A percentile compares a stretch with the other conserved stretches of the same genome.
phyloP scores from a whole-genome alignment of 108 stramenopile genomes.

The Cyclotella choctawhatcheeana region DNA sequence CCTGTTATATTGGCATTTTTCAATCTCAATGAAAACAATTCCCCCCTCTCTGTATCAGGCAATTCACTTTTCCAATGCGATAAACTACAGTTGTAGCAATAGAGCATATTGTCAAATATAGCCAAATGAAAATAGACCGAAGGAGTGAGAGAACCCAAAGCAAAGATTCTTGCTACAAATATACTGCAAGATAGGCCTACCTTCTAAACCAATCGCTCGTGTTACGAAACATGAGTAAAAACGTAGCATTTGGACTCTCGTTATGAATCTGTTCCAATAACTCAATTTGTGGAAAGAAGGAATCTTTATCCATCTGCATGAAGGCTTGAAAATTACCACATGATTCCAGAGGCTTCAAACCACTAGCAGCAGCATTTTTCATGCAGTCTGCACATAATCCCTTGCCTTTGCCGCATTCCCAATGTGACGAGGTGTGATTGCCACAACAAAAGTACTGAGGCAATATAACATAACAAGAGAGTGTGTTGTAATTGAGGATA shows the following conservation, averaged over 20 bases:
- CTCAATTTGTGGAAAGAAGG: constrained; percentile 43
- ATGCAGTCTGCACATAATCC: constrained; percentile 34
- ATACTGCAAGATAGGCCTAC: too few species aligned
- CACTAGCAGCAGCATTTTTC: constrained; percentile 4
- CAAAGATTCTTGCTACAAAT: too few species aligned
- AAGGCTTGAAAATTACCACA: constrained; percentile 32
- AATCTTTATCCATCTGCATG: constrained; percentile 34
- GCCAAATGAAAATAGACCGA: too few species aligned
- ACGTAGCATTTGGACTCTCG: constrained; percentile 41
- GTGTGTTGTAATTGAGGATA: neutral
- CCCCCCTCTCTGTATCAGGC: neutral
- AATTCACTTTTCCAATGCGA: constrained; percentile 21
- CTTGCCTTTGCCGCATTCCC: constrained; percentile 23
- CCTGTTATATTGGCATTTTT: constrained; percentile 23
- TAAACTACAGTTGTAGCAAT: too few species aligned
- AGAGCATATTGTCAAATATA: too few species aligned
- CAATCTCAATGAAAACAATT: constrained; percentile 1
- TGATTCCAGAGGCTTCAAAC: constrained; percentile 22
- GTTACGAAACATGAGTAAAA: constrained; percentile 31
- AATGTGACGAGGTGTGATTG: constrained; percentile 28
- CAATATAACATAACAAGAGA: constrained; percentile 1
- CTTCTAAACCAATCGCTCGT: constrained; percentile 34
- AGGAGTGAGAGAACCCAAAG: too few species aligned
- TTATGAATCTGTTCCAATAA: constrained; percentile 26
- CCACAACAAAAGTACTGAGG: constrained; percentile 35